Evolutionary conservation across 78 protist genomes (phyloP), one percentile per base, ranked within the genome.

Genomic region (Mastigamoeba balamuthi): DNA sequence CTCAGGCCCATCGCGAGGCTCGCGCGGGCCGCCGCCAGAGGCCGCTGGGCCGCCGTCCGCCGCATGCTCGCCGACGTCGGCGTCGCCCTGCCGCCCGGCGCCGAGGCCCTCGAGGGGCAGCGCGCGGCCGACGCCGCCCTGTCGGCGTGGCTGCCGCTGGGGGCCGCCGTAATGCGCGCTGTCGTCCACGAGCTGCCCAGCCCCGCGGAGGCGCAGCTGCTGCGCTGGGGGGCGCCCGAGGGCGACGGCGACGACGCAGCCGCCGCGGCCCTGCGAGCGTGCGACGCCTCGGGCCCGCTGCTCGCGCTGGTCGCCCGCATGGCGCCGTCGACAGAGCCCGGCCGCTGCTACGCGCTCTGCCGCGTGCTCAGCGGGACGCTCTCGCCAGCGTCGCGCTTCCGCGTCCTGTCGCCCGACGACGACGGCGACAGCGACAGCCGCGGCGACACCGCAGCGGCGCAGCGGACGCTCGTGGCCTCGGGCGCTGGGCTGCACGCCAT

Each of bases 221-320:
- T n/a, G n/a, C n/a, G n/a, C n/a, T n/a, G n/a, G n/a, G n/a, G n/a
- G n/a, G n/a, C n/a, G n/a, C n/a, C n/a, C n/a, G n/a, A n/a, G n/a
- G n/a, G n/a, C n/a, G n/a, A n/a, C n/a, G n/a, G n/a, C n/a, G n/a
- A 78, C 76, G 77, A 37, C 29, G 80, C 9, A 9, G 29, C 6
- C 25, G 89, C 82, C 40, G 36, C 33, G 4, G 81, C 82, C 38
- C 38, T 84, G 58, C 44, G 30, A 0, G 52, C 41, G 33, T 86
- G 92, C 67, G 92, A 86, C 38, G 76, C 84, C n/a, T 28, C 75
- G 7, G 92, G 91, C n/a, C 90, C 89, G 23, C 73, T 91, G 58
- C 42, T 88, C 75, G 52, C 72, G 58, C 78, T 64, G 23, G 84
- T 79, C 25, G 7, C 77, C 77, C 81, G 76, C 69, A 71, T 73